These are phyloP conservation scores for Colletotrichum neosansevieriae DNA, from an alignment of 2,329 filamentous ascomycete genomes.

Conservation along the genomic window DNA sequence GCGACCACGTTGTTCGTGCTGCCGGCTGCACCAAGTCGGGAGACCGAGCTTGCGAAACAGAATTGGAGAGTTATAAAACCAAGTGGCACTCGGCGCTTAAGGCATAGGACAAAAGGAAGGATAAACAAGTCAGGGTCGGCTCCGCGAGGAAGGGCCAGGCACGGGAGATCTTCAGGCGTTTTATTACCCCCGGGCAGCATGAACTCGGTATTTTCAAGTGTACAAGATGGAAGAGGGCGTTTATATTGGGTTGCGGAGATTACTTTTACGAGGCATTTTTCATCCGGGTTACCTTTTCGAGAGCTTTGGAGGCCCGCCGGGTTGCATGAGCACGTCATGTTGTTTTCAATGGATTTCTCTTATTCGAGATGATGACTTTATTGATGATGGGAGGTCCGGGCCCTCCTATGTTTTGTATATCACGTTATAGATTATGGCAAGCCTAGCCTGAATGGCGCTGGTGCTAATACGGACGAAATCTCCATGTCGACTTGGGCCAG, in stretches of 20 bases:
- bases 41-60: slow-evolving; percentile 75
- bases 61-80: slow-evolving; percentile 68
- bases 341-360: neutral
- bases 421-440: slow-evolving; percentile 25
- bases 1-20: slow-evolving; percentile 87
- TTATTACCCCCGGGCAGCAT: slow-evolving; percentile 29
- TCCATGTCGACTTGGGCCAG: neutral
- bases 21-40: slow-evolving; percentile 73
- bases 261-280: slow-evolving; percentile 23
- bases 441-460: slow-evolving; percentile 1
- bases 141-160: slow-evolving; percentile 3
- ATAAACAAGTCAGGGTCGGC: neutral
- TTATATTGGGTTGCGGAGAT: slow-evolving; percentile 31
- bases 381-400: slow-evolving; percentile 16
- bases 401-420: slow-evolving; percentile 25
- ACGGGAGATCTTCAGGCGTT: slow-evolving; percentile 30
- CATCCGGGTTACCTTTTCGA: slow-evolving; percentile 9
- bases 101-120: slow-evolving; percentile 52
- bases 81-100: slow-evolving; percentile 62
- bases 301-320: slow-evolving; percentile 14
- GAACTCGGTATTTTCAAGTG: slow-evolving; percentile 31
- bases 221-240: slow-evolving; percentile 37
- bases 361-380: slow-evolving; percentile 22
- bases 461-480: slow-evolving; percentile 22
- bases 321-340: slow-evolving; percentile 24